Evolutionary conservation across 805 yeast genomes (phyloP).

Genomic region (Vanderwaltozyma yarrowii): DNA sequence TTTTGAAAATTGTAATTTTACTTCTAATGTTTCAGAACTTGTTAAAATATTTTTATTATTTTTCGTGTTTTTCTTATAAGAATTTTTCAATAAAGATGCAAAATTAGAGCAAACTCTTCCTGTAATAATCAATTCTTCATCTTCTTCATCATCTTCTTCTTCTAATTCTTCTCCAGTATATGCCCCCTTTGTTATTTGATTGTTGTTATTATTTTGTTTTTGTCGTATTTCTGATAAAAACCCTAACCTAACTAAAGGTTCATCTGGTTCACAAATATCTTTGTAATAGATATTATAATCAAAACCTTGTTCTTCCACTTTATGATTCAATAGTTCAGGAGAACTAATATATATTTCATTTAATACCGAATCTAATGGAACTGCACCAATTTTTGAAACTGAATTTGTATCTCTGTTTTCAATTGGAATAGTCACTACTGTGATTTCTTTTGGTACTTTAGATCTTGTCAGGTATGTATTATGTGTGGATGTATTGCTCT

Average conservation of each 20-base stretch:
- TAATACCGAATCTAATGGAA: constrained; percentile 17
- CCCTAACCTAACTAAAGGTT: constrained; percentile 29
- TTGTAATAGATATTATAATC: constrained; percentile 28
- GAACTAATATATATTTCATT: constrained; percentile 25
- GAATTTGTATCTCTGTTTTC: constrained; percentile 10
- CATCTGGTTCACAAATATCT: constrained; percentile 27
- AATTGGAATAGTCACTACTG: constrained; percentile 19
- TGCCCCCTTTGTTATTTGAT: too few species aligned
- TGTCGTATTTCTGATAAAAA: constrained; percentile 25
- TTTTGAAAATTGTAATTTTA: constrained; percentile 25
- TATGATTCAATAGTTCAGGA: constrained; percentile 25
- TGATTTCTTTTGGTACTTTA: constrained; percentile 18
- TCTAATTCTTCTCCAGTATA: too few species aligned
- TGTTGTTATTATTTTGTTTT: constrained; percentile 4
- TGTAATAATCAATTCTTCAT: constrained; percentile 17
- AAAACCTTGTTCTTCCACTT: constrained; percentile 7
- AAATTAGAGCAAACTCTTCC: constrained; percentile 31
- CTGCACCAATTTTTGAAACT: constrained; percentile 22
- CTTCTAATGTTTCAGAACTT: constrained; percentile 24
- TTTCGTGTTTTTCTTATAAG: constrained; percentile 13
- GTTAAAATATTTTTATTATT: constrained; percentile 4
- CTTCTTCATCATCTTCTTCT: constrained; percentile 6
- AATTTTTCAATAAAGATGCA: constrained; percentile 23
- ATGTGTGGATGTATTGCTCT: constrained; percentile 18
- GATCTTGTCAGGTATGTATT: constrained; percentile 26